These are phyloP conservation scores for Gaeumannomyces tritici DNA, from an alignment of 2,329 filamentous ascomycete species.

Conservation along the genomic window DNA sequence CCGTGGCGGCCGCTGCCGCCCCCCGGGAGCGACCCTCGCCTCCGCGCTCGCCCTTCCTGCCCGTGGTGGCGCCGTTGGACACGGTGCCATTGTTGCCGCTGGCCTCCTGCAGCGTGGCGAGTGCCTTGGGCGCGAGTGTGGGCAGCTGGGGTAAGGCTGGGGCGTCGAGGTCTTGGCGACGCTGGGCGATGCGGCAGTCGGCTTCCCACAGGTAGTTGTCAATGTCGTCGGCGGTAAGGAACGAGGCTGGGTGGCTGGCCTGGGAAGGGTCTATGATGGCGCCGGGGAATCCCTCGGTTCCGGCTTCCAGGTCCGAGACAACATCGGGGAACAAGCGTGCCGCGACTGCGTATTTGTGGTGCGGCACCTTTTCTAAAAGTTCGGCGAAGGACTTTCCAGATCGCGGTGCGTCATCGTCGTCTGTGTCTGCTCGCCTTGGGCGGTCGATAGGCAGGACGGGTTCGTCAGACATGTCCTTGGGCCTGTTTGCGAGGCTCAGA, in stretches of 20 bases:
- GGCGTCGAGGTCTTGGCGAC: conserved; percentile 23
- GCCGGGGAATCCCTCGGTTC: conserved; percentile 16
- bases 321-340: conserved; percentile 54
- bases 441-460: conserved; percentile 64
- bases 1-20: conserved; percentile 23
- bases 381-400: conserved; percentile 32
- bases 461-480: conserved; percentile 24
- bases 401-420: conserved; percentile 59
- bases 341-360: conserved; percentile 40
- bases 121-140: conserved; percentile 40
- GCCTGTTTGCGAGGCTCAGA: conserved; percentile 37
- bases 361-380: conserved; percentile 43
- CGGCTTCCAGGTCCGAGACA: conserved; percentile 36
- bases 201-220: conserved; percentile 64
- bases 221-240: conserved; percentile 60
- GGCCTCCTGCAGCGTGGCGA: conserved; percentile 17
- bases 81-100: conserved; percentile 4
- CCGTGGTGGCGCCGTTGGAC: conserved; percentile 5
- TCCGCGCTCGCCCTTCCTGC: conserved; percentile 16
- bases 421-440: conserved; percentile 30
- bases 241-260: conserved; percentile 48
- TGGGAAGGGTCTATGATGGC: conserved; percentile 28
- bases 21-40: conserved; percentile 27
- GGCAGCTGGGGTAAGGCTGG: conserved; percentile 25
- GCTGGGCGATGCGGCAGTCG: conserved; percentile 39